Evolutionary conservation across 164 flowering plant species (phyloP), one percentile per base, ranked within the genome.

Genomic region (Nymphaea colorata): DNA sequence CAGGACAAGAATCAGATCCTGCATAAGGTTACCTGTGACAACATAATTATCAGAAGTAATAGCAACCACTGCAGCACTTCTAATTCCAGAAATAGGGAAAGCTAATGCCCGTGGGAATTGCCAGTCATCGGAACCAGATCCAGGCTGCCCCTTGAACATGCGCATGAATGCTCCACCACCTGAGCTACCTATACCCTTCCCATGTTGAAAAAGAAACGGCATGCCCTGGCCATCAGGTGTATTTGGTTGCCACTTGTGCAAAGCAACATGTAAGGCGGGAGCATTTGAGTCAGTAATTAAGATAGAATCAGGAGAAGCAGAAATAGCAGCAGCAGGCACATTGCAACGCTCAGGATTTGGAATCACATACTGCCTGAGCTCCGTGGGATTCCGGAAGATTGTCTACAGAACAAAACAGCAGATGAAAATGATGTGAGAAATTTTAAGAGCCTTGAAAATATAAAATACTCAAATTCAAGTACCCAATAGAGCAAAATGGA

Each of bases 241-340:
- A 77, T 88, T 94, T 69, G 98, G 96, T 73, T 94, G 98, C 98
- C 98, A 94, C 73, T 87, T 91, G 76, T 94, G 98, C 65, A 83
- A 83, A 64, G 93, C 98, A 75, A 94, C 74, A 76, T 82, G 93
- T 42, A 92, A 95, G n/a, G 95, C 97, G 25, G 98, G 98, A 61
- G 86, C 97, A 82, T 87, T 84, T 64, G 75, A 71, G 72, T 94
- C 95, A 72, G 84, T 97, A 78, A 90, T 82, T 62, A 88, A 72
- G 59, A 94, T 80, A 71, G 88, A 77, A 78, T 94, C 97, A 62
- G 89, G 78, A 42, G 97, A 85, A 53, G 95, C 97, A 71, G 77
- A 83, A 43, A 94, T 89, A 17, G 93, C 85, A 59, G 96, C 79
- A 67, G 98, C 98, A 71, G 98, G 98, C 69, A 94, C 80, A 76